Percentiles rank a stretch among this genome's conserved stretches.
These are phyloP conservation scores for Achaetomium macrosporum DNA, from an alignment of 2,329 filamentous ascomycete genomes.

Conservation along the genomic window DNA sequence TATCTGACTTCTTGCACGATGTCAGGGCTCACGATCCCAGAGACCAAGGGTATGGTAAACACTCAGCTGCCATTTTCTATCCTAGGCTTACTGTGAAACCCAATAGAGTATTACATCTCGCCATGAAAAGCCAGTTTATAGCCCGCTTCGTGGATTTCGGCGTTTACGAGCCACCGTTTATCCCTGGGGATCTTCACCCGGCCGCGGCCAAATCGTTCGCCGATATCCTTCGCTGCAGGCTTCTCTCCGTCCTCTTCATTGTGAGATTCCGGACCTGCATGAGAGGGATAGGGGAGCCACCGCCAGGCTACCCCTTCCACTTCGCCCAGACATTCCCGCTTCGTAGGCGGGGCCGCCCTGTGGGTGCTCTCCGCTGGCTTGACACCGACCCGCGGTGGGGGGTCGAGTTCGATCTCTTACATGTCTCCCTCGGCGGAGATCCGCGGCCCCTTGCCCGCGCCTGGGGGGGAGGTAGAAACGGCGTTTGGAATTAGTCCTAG, in stretches of 20 bases:
- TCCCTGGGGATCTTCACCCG: too few species aligned
- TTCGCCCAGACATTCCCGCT: constrained; percentile 3
- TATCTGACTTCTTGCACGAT: neutral
- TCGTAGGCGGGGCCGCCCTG: neutral
- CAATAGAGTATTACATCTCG: too few species aligned
- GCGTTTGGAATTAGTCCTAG: neutral
- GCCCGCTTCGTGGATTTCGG: too few species aligned
- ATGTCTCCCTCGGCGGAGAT: neutral
- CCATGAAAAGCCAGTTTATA: too few species aligned
- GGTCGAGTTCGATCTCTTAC: neutral
- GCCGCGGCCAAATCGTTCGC: neutral
- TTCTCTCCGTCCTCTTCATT: neutral
- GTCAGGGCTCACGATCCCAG: neutral
- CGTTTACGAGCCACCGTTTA: too few species aligned
- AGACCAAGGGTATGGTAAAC: neutral
- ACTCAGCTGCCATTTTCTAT: too few species aligned
- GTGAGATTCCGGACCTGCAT: neutral
- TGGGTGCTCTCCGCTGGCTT: neutral
- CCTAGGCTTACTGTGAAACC: too few species aligned
- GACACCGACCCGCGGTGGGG: neutral
- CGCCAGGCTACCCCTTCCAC: neutral
- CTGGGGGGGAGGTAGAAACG: neutral
- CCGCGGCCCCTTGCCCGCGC: neutral
- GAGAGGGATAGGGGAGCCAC: neutral
- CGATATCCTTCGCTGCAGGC: neutral